A percentile compares a stretch with the other conserved stretches of the same genome.
These are phyloP conservation scores for Candida railenensis DNA, from an alignment of 805 yeast genomes.

Conservation along the genomic window DNA sequence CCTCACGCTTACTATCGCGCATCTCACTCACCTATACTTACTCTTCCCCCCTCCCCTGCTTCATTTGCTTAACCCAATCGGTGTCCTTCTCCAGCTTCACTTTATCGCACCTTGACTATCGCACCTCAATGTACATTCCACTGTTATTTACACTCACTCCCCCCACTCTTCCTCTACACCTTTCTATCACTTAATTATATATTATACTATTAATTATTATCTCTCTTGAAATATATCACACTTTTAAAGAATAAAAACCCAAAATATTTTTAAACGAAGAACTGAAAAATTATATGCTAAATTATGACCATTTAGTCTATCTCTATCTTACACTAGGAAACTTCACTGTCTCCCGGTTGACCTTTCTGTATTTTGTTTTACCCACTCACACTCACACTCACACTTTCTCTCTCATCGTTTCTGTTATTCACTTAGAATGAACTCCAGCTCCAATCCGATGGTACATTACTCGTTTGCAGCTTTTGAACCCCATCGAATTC, in stretches of 20 bases:
- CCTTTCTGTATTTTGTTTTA: background rate
- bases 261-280: background rate
- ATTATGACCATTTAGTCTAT: background rate
- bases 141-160: too few species aligned
- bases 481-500: constrained; percentile 3
- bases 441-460: constrained; percentile 55
- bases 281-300: background rate
- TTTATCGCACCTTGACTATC: too few species aligned
- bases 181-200: background rate
- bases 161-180: too few species aligned
- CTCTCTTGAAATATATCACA: background rate
- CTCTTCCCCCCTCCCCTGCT: too few species aligned
- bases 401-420: background rate
- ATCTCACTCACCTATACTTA: too few species aligned
- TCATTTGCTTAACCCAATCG: too few species aligned
- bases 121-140: too few species aligned
- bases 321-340: background rate
- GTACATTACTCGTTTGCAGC: constrained; percentile 17
- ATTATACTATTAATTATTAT: background rate
- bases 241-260: background rate
- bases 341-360: background rate
- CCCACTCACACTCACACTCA: too few species aligned
- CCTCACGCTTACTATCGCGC: too few species aligned
- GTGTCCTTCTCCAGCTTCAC: too few species aligned
- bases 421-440: constrained; percentile 31